A percentile compares a stretch with the other conserved stretches of the same genome.
phyloP scores from a whole-genome alignment of 805 yeast species.

The Sugiyamaella lignohabitans region DNA sequence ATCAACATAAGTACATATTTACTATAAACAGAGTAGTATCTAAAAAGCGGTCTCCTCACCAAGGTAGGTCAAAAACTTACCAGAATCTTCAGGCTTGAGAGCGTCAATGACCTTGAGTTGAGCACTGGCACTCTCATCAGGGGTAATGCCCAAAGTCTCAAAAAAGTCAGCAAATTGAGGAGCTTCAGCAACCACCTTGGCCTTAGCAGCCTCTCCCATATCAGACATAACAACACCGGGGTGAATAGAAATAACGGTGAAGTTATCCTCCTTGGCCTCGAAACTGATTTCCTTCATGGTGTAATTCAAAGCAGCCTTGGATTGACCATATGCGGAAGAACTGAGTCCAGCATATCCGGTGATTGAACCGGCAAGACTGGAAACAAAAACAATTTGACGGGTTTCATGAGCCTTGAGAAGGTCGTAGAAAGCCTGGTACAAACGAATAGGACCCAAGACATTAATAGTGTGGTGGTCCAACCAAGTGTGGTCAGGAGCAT shows the following conservation, averaged over 20 bases:
- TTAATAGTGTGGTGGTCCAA: conserved; percentile 22
- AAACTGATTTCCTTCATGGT: conserved; percentile 24
- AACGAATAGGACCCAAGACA: conserved; percentile 24
- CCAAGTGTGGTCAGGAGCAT: conserved; percentile 7
- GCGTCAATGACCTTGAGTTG: conserved; percentile 2
- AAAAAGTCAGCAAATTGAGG: background rate
- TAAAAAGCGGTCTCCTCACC: conserved; percentile 3
- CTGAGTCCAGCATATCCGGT: conserved; percentile 6
- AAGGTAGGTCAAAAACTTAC: conserved; percentile 1
- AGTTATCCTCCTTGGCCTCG: conserved; percentile 27
- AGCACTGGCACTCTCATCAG: conserved; percentile 1
- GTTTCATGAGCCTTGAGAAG: conserved; percentile 20
- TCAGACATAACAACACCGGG: conserved; percentile 30
- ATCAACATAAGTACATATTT: too few species aligned
- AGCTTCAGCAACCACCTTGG: background rate
- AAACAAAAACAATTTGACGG: conserved; percentile 28
- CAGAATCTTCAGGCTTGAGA: background rate
- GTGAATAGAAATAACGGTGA: conserved; percentile 32
- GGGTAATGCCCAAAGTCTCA: background rate
- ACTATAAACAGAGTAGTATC: too few species aligned
- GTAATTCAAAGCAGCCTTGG: conserved; percentile 35
- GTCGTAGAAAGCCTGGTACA: conserved; percentile 22
- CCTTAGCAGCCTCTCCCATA: background rate
- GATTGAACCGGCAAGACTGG: conserved; percentile 28
- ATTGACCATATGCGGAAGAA: conserved; percentile 31